Evolutionary conservation across 345 rosid genomes (phyloP).

Genomic region (Syzygium aromaticum): DNA sequence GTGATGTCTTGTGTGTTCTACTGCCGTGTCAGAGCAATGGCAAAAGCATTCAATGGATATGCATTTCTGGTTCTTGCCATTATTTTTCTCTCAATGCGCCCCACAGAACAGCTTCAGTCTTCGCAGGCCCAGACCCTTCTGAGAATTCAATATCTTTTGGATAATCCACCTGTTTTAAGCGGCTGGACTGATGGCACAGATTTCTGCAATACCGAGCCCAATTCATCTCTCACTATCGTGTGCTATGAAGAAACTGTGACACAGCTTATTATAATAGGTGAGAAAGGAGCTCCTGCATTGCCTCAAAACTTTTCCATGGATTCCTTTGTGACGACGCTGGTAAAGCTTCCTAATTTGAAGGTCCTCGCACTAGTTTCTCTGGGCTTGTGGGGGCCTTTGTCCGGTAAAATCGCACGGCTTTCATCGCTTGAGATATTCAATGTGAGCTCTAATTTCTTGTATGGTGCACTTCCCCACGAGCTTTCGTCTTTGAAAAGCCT

Average conservation of each 20-base stretch:
- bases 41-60: slow-evolving; percentile 16
- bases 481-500: slow-evolving; percentile 50
- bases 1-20: background rate
- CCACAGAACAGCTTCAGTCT: slow-evolving; percentile 58
- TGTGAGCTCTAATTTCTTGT: slow-evolving; percentile 66
- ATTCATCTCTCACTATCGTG: slow-evolving; percentile 50
- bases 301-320: slow-evolving; percentile 66
- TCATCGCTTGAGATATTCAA: slow-evolving; percentile 75
- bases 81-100: slow-evolving; percentile 24
- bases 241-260: slow-evolving; percentile 78
- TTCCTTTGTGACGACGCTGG: slow-evolving; percentile 71
- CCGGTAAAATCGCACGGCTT: slow-evolving; percentile 59
- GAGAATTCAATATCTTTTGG: slow-evolving; percentile 57
- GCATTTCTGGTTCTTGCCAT: slow-evolving; percentile 24
- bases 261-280: slow-evolving; percentile 74
- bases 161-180: slow-evolving; percentile 47
- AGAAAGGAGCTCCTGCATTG: slow-evolving; percentile 34
- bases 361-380: slow-evolving; percentile 79
- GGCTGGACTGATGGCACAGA: slow-evolving; percentile 68
- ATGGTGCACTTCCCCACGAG: slow-evolving; percentile 56
- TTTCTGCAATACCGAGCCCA: slow-evolving; percentile 77
- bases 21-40: slow-evolving; percentile 29
- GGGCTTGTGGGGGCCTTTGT: slow-evolving; percentile 86
- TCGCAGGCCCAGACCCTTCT: slow-evolving; percentile 65
- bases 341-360: slow-evolving; percentile 60